Conservation (phyloP, 805 yeast species). For the Myxozyma udenii region DNA sequence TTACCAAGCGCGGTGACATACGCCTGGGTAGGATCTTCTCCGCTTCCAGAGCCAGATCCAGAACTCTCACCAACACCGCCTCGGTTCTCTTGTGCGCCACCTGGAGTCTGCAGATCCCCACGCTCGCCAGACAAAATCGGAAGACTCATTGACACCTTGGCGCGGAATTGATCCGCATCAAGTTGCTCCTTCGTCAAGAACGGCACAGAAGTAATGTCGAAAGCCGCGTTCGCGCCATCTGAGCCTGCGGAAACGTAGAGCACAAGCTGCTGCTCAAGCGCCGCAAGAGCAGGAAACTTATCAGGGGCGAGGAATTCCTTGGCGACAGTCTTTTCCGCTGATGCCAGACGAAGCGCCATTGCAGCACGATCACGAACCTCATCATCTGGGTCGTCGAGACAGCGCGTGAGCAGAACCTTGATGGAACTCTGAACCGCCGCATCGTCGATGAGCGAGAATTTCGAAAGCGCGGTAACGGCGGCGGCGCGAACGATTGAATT, state of each 20-base stretch:
- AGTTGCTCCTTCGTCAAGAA: slow-evolving; percentile 42
- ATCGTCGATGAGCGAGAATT: slow-evolving; percentile 80
- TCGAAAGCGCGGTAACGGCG: slow-evolving; percentile 87
- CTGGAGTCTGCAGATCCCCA: slow-evolving; percentile 25
- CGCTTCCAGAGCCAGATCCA: slow-evolving; percentile 14
- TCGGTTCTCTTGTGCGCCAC: slow-evolving; percentile 18
- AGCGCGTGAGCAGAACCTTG: slow-evolving; percentile 71
- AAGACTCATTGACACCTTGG: slow-evolving; percentile 46
- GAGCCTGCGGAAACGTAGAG: slow-evolving; percentile 59
- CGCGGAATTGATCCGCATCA: slow-evolving; percentile 42
- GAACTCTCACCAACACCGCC: slow-evolving; percentile 33
- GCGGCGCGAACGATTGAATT: slow-evolving; percentile 94
- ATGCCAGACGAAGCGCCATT: slow-evolving; percentile 63
- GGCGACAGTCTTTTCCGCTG: slow-evolving; percentile 40
- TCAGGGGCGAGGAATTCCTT: slow-evolving; percentile 60
- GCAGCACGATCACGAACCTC: slow-evolving; percentile 98
- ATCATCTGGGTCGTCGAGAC: slow-evolving; percentile 85
- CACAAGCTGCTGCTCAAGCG: slow-evolving; percentile 74
- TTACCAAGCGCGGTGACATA: slow-evolving; percentile 66
- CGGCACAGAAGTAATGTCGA: slow-evolving; percentile 70
- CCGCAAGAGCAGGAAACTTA: slow-evolving; percentile 65
- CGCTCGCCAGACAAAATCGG: slow-evolving; percentile 17
- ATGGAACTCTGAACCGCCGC: slow-evolving; percentile 64
- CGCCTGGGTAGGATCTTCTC: slow-evolving; percentile 41
- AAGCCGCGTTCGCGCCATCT: slow-evolving; percentile 49